Conservation (phyloP, 768 basidiomycete species). For the Boletus huronensis region DNA sequence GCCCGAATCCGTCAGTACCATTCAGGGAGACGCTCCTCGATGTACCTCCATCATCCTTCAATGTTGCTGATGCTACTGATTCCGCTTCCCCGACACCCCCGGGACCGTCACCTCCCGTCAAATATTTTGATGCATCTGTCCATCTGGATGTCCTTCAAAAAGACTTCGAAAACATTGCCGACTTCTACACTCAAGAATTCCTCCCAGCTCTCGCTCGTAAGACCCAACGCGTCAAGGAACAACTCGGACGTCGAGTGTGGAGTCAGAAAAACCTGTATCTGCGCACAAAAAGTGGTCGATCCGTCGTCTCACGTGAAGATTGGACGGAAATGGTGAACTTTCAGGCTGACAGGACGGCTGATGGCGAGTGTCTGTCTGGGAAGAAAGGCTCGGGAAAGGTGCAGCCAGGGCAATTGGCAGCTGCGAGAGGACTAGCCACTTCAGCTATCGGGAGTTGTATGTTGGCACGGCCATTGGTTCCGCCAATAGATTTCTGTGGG, state of each 20-base stretch:
- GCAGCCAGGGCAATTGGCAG: not conserved
- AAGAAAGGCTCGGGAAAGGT: not conserved
- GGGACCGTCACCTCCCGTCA: constrained; percentile 18
- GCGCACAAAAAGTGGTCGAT: constrained; percentile 27
- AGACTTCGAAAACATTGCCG: constrained; percentile 49
- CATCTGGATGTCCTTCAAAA: constrained; percentile 57
- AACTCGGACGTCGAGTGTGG: constrained; percentile 78
- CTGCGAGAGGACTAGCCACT: constrained; percentile 6
- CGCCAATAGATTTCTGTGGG: constrained; percentile 24
- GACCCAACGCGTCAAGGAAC: constrained; percentile 65
- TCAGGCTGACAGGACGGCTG: constrained; percentile 10
- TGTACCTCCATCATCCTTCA: not conserved
- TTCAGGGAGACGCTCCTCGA: not conserved
- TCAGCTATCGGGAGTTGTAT: not conserved
- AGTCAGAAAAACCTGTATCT: constrained; percentile 54
- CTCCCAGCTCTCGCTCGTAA: constrained; percentile 49
- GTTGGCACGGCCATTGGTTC: not conserved
- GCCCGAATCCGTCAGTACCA: not conserved
- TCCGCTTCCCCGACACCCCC: constrained; percentile 30
- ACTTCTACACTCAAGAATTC: constrained; percentile 36
- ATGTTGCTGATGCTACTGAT: not conserved
- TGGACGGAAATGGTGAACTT: constrained; percentile 57
- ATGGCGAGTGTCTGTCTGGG: not conserved
- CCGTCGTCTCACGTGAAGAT: constrained; percentile 36
- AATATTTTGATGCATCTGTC: constrained; percentile 46